These are phyloP conservation scores for Nannochloris sp. DNA, from an alignment of 139 green algal genomes.

Conservation along the genomic window DNA sequence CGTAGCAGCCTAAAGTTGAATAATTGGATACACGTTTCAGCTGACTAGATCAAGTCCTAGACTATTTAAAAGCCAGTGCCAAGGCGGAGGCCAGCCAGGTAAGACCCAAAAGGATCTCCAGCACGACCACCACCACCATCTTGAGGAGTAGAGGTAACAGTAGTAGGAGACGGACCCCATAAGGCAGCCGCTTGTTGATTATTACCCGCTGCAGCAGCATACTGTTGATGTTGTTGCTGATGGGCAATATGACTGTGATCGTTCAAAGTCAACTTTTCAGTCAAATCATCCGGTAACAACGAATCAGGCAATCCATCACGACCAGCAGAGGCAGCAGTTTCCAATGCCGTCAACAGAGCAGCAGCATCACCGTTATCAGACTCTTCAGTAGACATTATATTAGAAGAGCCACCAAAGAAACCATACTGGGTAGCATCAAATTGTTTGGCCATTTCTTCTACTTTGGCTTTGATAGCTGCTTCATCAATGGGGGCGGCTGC, in stretches of 20 bases:
- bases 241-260: no score
- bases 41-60: not conserved
- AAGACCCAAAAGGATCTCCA: slow-evolving; percentile 19
- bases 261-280: no score
- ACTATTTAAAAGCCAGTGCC: slow-evolving; percentile 23
- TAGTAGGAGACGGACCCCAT: not conserved
- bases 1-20: no score
- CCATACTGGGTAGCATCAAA: slow-evolving; percentile 32
- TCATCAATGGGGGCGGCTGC: slow-evolving; percentile 4
- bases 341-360: not conserved
- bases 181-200: not conserved
- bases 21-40: no score
- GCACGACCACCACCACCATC: not conserved
- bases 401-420: slow-evolving; percentile 20
- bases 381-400: slow-evolving; percentile 15
- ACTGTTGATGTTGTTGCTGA: no score
- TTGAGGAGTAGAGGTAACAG: not conserved
- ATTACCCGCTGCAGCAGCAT: not conserved
- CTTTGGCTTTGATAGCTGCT: slow-evolving; percentile 5
- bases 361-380: not conserved
- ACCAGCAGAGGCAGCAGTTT: not conserved
- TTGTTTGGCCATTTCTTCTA: slow-evolving; percentile 7
- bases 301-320: no score
- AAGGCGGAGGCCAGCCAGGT: slow-evolving; percentile 19
- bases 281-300: no score